Conservation (phyloP, 2,329 filamentous ascomycete genomes). For the Beauveria sp. region DNA sequence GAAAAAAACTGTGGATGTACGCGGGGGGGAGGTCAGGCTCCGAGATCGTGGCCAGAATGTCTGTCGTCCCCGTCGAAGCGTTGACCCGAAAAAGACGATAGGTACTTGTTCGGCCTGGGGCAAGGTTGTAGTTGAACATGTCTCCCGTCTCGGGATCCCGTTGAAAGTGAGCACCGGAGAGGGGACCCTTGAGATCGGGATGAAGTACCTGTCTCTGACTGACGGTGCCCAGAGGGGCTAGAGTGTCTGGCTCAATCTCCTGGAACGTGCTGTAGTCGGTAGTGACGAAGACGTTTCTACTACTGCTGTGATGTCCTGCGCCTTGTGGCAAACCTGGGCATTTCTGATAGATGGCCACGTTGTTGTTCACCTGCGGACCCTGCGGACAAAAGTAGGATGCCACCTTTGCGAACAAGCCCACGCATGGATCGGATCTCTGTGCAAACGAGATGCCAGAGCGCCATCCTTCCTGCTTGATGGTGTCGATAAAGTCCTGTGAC, state of each 20-base stretch:
- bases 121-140: constrained; percentile 66
- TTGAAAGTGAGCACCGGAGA: constrained; percentile 59
- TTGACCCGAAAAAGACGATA: constrained; percentile 60
- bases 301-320: no score
- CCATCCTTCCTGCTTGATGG: constrained; percentile 47
- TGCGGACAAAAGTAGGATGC: constrained; percentile 43
- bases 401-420: constrained; percentile 58
- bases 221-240: constrained; percentile 26
- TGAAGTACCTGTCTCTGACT: constrained; percentile 48
- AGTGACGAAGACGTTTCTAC: neutral
- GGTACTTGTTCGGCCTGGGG: constrained; percentile 40
- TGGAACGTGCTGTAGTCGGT: constrained; percentile 59
- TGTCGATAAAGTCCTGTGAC: constrained; percentile 30
- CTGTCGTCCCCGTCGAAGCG: constrained; percentile 52
- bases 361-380: constrained; percentile 35
- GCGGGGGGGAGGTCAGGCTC: constrained; percentile 34
- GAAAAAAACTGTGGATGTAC: constrained; percentile 67
- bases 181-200: constrained; percentile 54
- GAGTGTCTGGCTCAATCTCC: constrained; percentile 39
- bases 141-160: constrained; percentile 62
- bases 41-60: constrained; percentile 56
- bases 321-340: no score
- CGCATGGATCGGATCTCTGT: constrained; percentile 59
- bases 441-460: constrained; percentile 51
- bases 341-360: constrained; percentile 23